Base-by-base conservation (phyloP, 2,329 filamentous ascomycete genomes). In the Fusarium begoniae region DNA sequence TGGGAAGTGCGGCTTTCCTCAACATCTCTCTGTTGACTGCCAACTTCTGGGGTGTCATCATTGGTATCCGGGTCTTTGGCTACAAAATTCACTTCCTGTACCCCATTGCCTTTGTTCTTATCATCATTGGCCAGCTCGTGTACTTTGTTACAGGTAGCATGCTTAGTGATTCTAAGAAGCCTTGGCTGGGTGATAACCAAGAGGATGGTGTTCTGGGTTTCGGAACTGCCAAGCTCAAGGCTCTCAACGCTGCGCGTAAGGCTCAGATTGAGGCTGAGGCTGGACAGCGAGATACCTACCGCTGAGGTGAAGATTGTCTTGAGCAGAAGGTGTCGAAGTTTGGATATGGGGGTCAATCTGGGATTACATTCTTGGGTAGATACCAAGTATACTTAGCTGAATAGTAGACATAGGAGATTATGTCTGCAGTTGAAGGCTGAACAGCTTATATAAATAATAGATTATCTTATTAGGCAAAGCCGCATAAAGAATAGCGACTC, bases 31-130 rank as follows among this genome's bases (percentile, higher is more conserved):
- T 99, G 74, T 87, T 99, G 69, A 98, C 96, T 5, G 94, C 92
- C 77, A 98, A 97, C 84, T 98, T 98, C 85, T 99, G 96, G 96
- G 95, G 95, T 74, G 93, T 97, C 71, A 93, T 97, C 75, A 96
- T 99, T 77, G 96, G 96, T 56, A 90, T 97, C 76, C 89, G 92
- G 80, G 93, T 98, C 55, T 97, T 99, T 79, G 90, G 92, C 50
- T 90, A 93, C 77, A 83, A 83, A 45, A 90, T 99, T 66, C 93
- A 98, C 84, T 98, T 90, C 87, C 88, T 98, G 84, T 99, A 99
- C 84, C 96, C 96, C 10, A 93, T 98, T 80, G 96, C 96, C 18
- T 99, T 99, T 82, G 94, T 97, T 15, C 87, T 95, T 75, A 98
- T 99, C 82, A 91, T 99, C 75, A 61, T 95, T 35, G 96, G 96